Conservation (phyloP, 2,329 filamentous ascomycete genomes). For the Aspergillus brunneoviolaceus region DNA sequence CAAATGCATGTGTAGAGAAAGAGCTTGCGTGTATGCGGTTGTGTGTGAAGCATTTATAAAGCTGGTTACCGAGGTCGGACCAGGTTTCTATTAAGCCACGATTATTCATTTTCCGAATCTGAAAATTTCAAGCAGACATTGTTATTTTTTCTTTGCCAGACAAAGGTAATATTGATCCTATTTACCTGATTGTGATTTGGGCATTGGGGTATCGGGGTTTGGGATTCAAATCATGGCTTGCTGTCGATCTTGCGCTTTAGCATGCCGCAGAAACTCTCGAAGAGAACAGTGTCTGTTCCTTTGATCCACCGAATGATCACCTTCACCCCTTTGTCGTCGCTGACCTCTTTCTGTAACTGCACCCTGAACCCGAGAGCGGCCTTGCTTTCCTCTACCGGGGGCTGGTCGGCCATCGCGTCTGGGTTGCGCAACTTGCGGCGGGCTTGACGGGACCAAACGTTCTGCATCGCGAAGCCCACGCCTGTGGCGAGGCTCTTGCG, state of each 20-base stretch:
- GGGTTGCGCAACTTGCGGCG: slow-evolving; percentile 54
- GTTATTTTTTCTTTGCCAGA: not conserved
- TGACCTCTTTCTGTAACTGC: slow-evolving; percentile 41
- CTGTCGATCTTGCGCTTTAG: slow-evolving; percentile 56
- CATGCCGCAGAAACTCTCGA: slow-evolving; percentile 86
- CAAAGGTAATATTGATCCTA: not conserved
- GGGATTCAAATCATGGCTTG: slow-evolving; percentile 10
- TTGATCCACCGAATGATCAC: slow-evolving; percentile 69
- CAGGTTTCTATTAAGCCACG: not conserved
- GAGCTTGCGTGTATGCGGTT: not conserved
- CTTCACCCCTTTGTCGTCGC: slow-evolving; percentile 43
- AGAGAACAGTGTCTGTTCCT: slow-evolving; percentile 70
- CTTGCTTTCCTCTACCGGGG: slow-evolving; percentile 35
- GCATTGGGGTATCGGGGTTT: not conserved
- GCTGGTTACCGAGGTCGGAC: no score
- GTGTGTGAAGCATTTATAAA: no score
- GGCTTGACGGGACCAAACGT: slow-evolving; percentile 77
- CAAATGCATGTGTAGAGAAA: not conserved
- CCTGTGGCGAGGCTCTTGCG: slow-evolving; percentile 55
- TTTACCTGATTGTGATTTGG: not conserved
- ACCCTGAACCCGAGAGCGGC: slow-evolving; percentile 61
- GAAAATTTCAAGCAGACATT: not conserved
- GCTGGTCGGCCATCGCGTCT: slow-evolving; percentile 27
- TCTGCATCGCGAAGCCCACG: slow-evolving; percentile 60
- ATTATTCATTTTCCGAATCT: not conserved